Percentiles rank a stretch among this genome's conserved stretches.
Evolutionary conservation across 371 early-diverging fungal genomes (phyloP).

Genomic region (Smittium culicis): DNA sequence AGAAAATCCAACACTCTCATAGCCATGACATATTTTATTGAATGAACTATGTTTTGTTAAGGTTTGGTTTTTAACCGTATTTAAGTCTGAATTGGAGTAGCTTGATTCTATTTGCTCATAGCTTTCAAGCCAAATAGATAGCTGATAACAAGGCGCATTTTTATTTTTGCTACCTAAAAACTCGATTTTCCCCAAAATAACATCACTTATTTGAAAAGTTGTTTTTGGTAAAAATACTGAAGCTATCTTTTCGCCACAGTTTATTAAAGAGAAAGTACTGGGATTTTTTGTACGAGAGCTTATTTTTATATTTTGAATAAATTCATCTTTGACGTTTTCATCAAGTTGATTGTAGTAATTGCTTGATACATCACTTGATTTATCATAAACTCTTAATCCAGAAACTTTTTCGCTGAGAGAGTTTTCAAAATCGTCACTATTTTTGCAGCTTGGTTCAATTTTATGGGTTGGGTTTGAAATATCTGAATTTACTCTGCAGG

Average conservation of each 20-base stretch:
- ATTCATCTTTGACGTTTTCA: too few species aligned
- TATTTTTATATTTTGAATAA: too few species aligned
- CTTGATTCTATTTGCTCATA: constrained; percentile 39
- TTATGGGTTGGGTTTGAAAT: too few species aligned
- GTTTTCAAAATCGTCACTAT: too few species aligned
- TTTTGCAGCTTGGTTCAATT: too few species aligned
- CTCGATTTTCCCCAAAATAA: neutral
- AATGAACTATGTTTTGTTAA: neutral
- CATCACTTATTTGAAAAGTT: neutral
- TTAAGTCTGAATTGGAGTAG: constrained; percentile 36
- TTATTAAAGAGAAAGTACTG: neutral
- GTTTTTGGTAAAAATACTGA: neutral
- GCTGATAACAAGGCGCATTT: constrained; percentile 56
- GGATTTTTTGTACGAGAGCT: too few species aligned
- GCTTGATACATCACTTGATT: too few species aligned
- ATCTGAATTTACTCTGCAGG: too few species aligned
- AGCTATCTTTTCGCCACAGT: neutral
- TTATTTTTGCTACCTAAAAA: constrained; percentile 17
- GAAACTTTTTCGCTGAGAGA: too few species aligned
- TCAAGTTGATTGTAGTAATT: too few species aligned
- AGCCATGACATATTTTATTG: neutral
- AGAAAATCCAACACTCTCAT: neutral
- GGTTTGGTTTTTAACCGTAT: constrained; percentile 45
- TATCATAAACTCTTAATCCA: too few species aligned
- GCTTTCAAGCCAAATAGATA: constrained; percentile 55